phyloP scores from a whole-genome alignment of 2,329 filamentous ascomycete species.

The Talaromyces sp. region DNA sequence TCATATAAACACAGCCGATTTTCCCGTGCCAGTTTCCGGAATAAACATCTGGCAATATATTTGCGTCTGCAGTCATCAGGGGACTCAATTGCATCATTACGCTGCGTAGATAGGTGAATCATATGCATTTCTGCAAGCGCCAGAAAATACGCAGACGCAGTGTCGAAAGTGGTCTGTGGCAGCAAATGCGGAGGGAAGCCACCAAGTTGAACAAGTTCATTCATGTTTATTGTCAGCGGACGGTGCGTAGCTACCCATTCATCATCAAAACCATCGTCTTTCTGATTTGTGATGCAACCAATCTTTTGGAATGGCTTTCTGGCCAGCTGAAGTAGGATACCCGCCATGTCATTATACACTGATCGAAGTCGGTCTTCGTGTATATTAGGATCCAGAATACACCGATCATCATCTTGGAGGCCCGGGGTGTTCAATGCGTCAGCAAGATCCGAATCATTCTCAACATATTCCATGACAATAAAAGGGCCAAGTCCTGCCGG shows the following conservation, averaged over 20 bases:
- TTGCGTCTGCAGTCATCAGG: conserved; percentile 17
- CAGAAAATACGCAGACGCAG: conserved; percentile 34
- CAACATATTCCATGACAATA: not conserved
- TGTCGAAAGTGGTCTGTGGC: conserved; percentile 16
- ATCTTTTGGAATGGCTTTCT: conserved; percentile 20
- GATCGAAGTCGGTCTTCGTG: conserved; percentile 13
- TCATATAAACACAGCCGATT: conserved; percentile 16
- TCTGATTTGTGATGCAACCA: conserved; percentile 11
- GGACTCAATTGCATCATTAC: conserved; percentile 31
- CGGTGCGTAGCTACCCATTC: conserved; percentile 13
- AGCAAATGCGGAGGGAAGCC: conserved; percentile 16
- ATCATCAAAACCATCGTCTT: not conserved
- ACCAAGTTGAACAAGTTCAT: conserved; percentile 26
- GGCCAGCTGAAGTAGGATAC: conserved; percentile 21
- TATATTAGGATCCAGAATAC: conserved; percentile 12
- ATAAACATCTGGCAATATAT: conserved; percentile 17
- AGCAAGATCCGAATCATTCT: not conserved
- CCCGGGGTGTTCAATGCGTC: not conserved
- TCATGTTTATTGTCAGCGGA: conserved; percentile 41
- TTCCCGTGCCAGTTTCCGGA: conserved; percentile 17
- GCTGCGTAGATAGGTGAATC: conserved; percentile 32
- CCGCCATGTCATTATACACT: conserved; percentile 20
- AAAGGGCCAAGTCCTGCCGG: not conserved
- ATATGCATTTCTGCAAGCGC: conserved; percentile 40
- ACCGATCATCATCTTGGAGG: not conserved